phyloP scores from a whole-genome alignment of 1,284 basidiomycete species.

The Bondarzewia mesenterica region DNA sequence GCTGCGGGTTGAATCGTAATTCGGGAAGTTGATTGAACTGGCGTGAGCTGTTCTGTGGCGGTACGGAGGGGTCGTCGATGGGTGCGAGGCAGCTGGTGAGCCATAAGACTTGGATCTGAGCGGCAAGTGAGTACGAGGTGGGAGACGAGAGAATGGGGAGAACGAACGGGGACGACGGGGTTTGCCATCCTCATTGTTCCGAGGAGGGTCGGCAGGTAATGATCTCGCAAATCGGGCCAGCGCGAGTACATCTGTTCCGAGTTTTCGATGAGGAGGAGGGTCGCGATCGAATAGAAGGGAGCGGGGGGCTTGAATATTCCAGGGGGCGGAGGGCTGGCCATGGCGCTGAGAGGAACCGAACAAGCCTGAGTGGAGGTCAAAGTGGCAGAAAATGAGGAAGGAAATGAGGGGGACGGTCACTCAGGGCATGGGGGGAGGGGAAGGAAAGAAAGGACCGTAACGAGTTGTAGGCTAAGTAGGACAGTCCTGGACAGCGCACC shows the following conservation, averaged over 20 bases:
- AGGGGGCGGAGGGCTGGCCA: slow-evolving; percentile 9
- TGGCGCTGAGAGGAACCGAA: slow-evolving; percentile 12
- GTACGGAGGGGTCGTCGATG: slow-evolving; percentile 8
- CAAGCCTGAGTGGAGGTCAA: too few relatives aligned
- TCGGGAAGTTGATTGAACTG: slow-evolving; percentile 32
- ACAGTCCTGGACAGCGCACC: too few relatives aligned
- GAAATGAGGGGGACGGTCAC: too few relatives aligned
- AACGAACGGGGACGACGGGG: slow-evolving; percentile 21
- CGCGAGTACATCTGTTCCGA: slow-evolving; percentile 37
- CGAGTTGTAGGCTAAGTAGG: too few relatives aligned
- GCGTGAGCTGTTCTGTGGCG: slow-evolving; percentile 7
- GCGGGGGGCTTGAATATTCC: slow-evolving; percentile 28
- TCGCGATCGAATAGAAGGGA: slow-evolving; percentile 34
- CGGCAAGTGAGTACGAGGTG: slow-evolving; percentile 7
- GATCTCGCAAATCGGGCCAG: slow-evolving; percentile 50
- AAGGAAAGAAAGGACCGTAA: too few relatives aligned
- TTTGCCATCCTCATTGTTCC: slow-evolving; percentile 31
- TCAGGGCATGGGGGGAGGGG: too few relatives aligned
- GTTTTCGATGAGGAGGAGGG: slow-evolving; percentile 56
- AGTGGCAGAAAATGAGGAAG: too few relatives aligned
- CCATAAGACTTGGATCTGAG: slow-evolving; percentile 33
- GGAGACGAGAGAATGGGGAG: slow-evolving; percentile 2
- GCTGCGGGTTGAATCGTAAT: slow-evolving; percentile 32
- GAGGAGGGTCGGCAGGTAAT: slow-evolving; percentile 43
- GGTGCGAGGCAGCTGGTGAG: slow-evolving; percentile 25